Conservation (phyloP, 78 protist species). For the Dictyostelium citrinum region DNA sequence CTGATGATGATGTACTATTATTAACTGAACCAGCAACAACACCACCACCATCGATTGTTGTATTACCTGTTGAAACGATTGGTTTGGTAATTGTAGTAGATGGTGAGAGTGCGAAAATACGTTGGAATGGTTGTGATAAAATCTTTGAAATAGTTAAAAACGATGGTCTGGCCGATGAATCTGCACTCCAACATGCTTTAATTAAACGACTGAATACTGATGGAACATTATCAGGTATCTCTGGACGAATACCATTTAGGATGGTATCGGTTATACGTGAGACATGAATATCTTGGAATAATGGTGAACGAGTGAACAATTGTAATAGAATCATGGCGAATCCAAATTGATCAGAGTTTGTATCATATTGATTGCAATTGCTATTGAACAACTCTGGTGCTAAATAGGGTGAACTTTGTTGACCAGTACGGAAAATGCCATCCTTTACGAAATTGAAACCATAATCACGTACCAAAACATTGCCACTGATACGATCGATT, state of each 20-base stretch:
- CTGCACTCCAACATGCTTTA: conserved; percentile 71
- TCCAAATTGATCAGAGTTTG: conserved; percentile 38
- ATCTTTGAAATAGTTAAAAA: conserved; percentile 35
- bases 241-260: conserved; percentile 50
- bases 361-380: neutral
- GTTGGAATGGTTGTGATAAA: conserved; percentile 33
- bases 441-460: conserved; percentile 3
- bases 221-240: conserved; percentile 49
- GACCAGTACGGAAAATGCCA: conserved; percentile 11
- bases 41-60: neutral
- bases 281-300: neutral
- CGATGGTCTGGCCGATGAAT: conserved; percentile 49
- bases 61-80: neutral
- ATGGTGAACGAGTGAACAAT: neutral
- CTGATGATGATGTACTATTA: neutral
- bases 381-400: conserved; percentile 46
- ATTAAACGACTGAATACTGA: conserved; percentile 63
- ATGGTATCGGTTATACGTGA: neutral
- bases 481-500: neutral
- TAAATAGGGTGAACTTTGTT: neutral
- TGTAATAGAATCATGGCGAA: conserved; percentile 29
- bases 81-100: neutral
- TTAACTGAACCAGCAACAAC: neutral
- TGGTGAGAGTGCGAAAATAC: conserved; percentile 29
- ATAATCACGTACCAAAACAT: conserved; percentile 9